These are phyloP conservation scores for Coriolopsis trogii DNA, from an alignment of 1,284 basidiomycete species.

Conservation along the genomic window DNA sequence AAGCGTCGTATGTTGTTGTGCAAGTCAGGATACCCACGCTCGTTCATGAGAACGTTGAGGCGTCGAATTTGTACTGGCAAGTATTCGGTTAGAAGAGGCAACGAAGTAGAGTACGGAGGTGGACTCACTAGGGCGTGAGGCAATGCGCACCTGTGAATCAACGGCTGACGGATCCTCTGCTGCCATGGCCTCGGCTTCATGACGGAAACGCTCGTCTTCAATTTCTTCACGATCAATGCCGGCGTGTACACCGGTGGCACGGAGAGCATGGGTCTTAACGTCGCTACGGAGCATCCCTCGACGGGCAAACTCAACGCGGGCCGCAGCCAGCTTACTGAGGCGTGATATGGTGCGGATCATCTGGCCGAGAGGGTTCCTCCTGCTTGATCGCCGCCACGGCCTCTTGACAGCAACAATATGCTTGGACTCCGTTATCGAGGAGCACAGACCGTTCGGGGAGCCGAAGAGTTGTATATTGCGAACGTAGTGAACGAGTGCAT, in stretches of 20 bases:
- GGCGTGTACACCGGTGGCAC: background rate
- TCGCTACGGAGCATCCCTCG: background rate
- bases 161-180: background rate
- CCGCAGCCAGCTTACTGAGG: slow-evolving; percentile 16
- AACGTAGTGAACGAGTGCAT: slow-evolving; percentile 11
- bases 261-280: background rate
- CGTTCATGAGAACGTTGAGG: background rate
- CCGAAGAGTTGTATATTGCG: slow-evolving; percentile 16
- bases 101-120: background rate
- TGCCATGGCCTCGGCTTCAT: background rate
- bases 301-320: slow-evolving; percentile 9
- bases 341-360: slow-evolving; percentile 21
- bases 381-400: slow-evolving; percentile 25
- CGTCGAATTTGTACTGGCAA: background rate
- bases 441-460: slow-evolving; percentile 25
- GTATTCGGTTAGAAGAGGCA: background rate
- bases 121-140: background rate
- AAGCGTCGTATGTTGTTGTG: background rate
- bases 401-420: slow-evolving; percentile 28
- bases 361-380: slow-evolving; percentile 19
- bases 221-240: slow-evolving; percentile 2
- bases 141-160: background rate
- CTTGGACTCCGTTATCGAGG: slow-evolving; percentile 27
- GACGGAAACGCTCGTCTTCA: background rate
- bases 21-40: background rate